Evolutionary conservation across 192 early-diverging fungal genomes (phyloP).

Genomic region (Coemansia sp.): DNA sequence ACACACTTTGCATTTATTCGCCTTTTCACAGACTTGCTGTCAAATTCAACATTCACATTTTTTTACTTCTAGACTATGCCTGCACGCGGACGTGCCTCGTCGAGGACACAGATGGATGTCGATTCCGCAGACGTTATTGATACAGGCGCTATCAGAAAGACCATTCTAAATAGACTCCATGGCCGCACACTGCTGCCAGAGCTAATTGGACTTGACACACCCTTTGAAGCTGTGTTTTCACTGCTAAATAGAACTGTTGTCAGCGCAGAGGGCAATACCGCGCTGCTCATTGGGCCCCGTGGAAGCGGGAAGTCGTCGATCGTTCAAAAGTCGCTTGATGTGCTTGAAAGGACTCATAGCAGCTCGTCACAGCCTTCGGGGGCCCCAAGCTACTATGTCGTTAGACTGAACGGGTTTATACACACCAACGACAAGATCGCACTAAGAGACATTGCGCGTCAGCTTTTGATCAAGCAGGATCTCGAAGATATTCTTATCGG

Average conservation of each 20-base stretch:
- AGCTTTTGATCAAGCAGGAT: slow-evolving; percentile 66
- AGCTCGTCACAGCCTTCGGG: neutral
- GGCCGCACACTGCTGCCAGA: slow-evolving; percentile 27
- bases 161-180: slow-evolving; percentile 23
- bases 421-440: slow-evolving; percentile 83
- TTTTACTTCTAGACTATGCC: neutral
- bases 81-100: neutral
- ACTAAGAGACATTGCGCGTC: slow-evolving; percentile 76
- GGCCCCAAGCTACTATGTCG: slow-evolving; percentile 56
- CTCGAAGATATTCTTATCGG: slow-evolving; percentile 45
- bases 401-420: slow-evolving; percentile 72
- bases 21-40: too few relatives aligned
- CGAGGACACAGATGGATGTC: slow-evolving; percentile 1
- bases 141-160: slow-evolving; percentile 1
- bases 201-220: slow-evolving; percentile 31
- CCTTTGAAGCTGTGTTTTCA: slow-evolving; percentile 17
- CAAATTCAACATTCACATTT: too few relatives aligned
- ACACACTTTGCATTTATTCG: slow-evolving; percentile 1
- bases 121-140: slow-evolving; percentile 2
- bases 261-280: slow-evolving; percentile 76
- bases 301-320: slow-evolving; percentile 72
- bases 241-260: slow-evolving; percentile 31
- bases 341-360: slow-evolving; percentile 18
- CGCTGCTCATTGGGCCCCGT: slow-evolving; percentile 76
- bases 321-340: slow-evolving; percentile 20